Evolutionary conservation across 1,284 basidiomycete genomes (phyloP).

Genomic region (Trametes sp.): DNA sequence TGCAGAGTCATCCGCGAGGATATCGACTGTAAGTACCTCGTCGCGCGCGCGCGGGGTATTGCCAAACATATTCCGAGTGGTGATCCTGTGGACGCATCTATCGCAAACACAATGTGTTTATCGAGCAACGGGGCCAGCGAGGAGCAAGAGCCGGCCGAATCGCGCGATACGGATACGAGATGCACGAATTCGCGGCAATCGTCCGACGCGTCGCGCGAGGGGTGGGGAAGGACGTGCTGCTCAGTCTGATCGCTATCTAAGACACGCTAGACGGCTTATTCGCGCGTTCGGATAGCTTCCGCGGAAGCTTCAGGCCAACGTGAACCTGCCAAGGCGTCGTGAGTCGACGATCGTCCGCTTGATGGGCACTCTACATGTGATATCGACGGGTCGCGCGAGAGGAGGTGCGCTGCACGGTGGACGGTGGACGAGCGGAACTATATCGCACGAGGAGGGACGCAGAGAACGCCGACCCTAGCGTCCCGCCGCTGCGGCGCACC

Average conservation of each 20-base stretch:
- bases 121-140: not conserved
- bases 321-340: too few relatives aligned
- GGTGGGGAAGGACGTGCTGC: not conserved
- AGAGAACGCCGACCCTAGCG: not conserved
- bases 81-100: too few relatives aligned
- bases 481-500: not conserved
- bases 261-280: not conserved
- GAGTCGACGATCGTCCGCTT: too few relatives aligned
- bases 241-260: not conserved
- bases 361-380: not conserved
- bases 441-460: not conserved
- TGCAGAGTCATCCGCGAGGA: too few relatives aligned
- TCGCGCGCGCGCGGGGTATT: too few relatives aligned
- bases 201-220: not conserved
- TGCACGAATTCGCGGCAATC: not conserved
- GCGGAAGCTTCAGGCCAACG: too few relatives aligned
- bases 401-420: not conserved
- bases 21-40: too few relatives aligned
- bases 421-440: not conserved
- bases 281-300: not conserved
- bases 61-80: too few relatives aligned
- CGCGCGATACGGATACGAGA: not conserved
- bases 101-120: too few relatives aligned
- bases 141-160: not conserved
- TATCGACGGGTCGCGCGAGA: too few relatives aligned